These are phyloP conservation scores for Protostelium mycophagum DNA, from an alignment of 78 protist genomes.

Conservation along the genomic window DNA sequence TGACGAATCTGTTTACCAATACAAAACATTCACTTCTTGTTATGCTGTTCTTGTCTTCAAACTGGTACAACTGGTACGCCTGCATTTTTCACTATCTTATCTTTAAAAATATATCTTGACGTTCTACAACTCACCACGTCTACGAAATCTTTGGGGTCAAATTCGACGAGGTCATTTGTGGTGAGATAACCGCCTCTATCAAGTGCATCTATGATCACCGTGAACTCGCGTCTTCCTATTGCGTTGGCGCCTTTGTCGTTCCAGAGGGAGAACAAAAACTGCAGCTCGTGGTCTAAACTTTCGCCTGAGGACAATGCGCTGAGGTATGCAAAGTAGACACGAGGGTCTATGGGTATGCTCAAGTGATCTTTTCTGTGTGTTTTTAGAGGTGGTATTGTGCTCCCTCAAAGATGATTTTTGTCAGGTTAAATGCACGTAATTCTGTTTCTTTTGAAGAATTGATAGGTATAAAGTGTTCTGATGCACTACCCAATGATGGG, in stretches of 20 bases:
- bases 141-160: not conserved
- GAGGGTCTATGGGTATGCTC: not conserved
- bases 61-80: not conserved
- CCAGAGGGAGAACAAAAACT: not conserved
- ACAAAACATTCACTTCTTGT: not conserved
- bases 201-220: not conserved
- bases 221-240: not conserved
- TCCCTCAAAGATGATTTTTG: too few species aligned
- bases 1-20: not conserved
- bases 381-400: too few species aligned
- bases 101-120: not conserved
- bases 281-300: not conserved
- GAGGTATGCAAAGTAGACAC: not conserved
- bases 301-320: not conserved
- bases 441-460: too few species aligned
- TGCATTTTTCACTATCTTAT: not conserved
- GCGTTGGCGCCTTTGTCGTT: not conserved
- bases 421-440: too few species aligned
- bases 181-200: not conserved
- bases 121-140: not conserved
- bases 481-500: not conserved
- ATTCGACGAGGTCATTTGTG: not conserved
- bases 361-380: not conserved
- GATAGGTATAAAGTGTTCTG: not conserved
- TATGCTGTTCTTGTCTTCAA: not conserved